phyloP scores from a whole-genome alignment of 805 yeast species.

The Candida jianshihensis region DNA sequence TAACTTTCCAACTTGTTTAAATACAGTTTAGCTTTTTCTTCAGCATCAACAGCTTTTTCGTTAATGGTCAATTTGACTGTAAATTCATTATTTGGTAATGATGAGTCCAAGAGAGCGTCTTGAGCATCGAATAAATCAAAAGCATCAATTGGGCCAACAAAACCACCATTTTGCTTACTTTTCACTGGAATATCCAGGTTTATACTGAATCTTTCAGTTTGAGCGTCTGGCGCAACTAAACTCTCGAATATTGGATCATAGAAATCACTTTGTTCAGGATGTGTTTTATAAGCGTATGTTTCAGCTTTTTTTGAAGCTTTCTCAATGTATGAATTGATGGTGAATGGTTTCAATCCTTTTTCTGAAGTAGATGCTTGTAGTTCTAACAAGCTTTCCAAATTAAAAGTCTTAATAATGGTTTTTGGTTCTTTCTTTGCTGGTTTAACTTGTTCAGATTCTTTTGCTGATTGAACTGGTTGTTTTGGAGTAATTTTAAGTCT shows the following conservation, averaged over 20 bases:
- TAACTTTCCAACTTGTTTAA: slow-evolving; percentile 15
- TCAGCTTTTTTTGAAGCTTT: slow-evolving; percentile 42
- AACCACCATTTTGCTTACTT: slow-evolving; percentile 10
- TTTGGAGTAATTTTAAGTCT: slow-evolving; percentile 24
- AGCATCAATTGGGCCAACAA: slow-evolving; percentile 14
- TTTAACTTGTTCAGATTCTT: slow-evolving; percentile 11
- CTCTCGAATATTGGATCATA: slow-evolving; percentile 58
- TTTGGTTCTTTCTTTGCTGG: slow-evolving; percentile 29
- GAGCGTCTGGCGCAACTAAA: slow-evolving; percentile 39
- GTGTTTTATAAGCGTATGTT: slow-evolving; percentile 32
- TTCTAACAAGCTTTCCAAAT: slow-evolving; percentile 21
- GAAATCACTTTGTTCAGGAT: slow-evolving; percentile 36
- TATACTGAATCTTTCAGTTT: slow-evolving; percentile 37
- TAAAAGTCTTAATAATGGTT: slow-evolving; percentile 25
- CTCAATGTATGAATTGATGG: slow-evolving; percentile 27
- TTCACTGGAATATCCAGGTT: slow-evolving; percentile 22
- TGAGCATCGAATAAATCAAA: slow-evolving; percentile 8
- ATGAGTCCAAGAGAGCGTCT: slow-evolving; percentile 12
- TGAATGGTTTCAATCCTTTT: slow-evolving; percentile 14
- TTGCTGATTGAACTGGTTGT: slow-evolving; percentile 13
- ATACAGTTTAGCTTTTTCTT: slow-evolving; percentile 34
- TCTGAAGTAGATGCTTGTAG: slow-evolving; percentile 25
- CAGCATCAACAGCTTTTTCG: slow-evolving; percentile 34
- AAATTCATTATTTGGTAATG: slow-evolving; percentile 21
- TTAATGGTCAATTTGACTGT: slow-evolving; percentile 30